These are phyloP conservation scores for Heterobasidion irregulare DNA, from an alignment of 1,284 basidiomycete genomes.

Conservation along the genomic window DNA sequence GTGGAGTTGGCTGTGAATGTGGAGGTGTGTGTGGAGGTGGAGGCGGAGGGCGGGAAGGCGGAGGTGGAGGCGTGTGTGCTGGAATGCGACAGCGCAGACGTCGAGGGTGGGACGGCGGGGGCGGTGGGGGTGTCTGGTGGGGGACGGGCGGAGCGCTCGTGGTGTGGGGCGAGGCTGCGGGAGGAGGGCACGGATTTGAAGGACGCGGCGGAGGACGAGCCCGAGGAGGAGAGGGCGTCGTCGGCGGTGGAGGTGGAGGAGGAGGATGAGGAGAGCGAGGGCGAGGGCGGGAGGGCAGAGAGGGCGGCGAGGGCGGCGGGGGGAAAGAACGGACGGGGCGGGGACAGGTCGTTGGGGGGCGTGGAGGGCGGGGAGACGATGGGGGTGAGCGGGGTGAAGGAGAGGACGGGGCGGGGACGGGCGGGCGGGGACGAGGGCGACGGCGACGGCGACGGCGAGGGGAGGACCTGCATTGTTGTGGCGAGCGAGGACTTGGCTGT, in stretches of 20 bases:
- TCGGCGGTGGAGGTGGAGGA: too few species aligned
- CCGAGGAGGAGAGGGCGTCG: too few species aligned
- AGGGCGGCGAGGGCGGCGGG: too few species aligned
- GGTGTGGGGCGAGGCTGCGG: too few species aligned
- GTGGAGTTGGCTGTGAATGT: background rate
- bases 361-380: slow-evolving; percentile 7
- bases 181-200: too few species aligned
- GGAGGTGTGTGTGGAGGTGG: too few species aligned
- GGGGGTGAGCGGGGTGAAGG: slow-evolving; percentile 7
- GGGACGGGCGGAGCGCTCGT: too few species aligned
- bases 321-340: too few species aligned
- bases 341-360: background rate
- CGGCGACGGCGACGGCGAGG: slow-evolving; percentile 2
- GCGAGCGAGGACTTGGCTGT: background rate
- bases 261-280: too few species aligned
- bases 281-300: too few species aligned
- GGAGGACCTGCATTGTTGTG: slow-evolving; percentile 3
- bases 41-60: background rate
- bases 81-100: slow-evolving; percentile 2
- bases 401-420: background rate
- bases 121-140: background rate
- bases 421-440: background rate
- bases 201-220: too few species aligned
- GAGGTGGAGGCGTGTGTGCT: background rate
- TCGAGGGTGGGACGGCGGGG: background rate